These are phyloP conservation scores for Dentipellis fragilis DNA, from an alignment of 768 basidiomycete species.

Conservation along the genomic window DNA sequence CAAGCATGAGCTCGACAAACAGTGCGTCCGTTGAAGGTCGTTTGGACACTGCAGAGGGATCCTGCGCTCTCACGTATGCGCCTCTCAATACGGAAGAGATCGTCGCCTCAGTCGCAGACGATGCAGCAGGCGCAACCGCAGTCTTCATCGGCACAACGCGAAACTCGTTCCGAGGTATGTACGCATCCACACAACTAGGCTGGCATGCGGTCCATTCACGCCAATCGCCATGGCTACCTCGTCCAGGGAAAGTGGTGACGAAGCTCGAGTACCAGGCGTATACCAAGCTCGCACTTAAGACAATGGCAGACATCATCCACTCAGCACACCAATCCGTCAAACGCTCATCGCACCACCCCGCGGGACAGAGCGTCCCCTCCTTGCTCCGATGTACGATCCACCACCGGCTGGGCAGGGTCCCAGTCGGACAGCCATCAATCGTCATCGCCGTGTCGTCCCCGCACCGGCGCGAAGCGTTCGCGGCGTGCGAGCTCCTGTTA, in stretches of 20 bases:
- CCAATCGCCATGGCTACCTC: neutral
- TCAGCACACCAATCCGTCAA: conserved; percentile 31
- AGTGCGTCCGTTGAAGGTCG: conserved; percentile 32
- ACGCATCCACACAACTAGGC: neutral
- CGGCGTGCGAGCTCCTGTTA: conserved; percentile 72
- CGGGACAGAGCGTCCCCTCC: conserved; percentile 8
- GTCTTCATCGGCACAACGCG: conserved; percentile 82
- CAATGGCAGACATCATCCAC: conserved; percentile 51
- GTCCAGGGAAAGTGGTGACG: conserved; percentile 57
- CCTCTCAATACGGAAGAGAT: conserved; percentile 48
- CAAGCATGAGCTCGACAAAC: conserved; percentile 2
- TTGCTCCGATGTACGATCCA: conserved; percentile 54
- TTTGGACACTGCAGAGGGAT: conserved; percentile 34
- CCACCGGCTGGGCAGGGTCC: conserved; percentile 71
- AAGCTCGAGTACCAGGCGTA: conserved; percentile 79
- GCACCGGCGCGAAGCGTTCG: conserved; percentile 75
- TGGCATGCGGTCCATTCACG: neutral
- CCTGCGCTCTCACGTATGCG: conserved; percentile 49
- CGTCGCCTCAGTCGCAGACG: conserved; percentile 50
- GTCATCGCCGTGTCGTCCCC: conserved; percentile 80
- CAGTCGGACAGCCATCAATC: conserved; percentile 73
- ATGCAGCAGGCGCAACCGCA: conserved; percentile 61
- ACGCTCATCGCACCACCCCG: conserved; percentile 27
- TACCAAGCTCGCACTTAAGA: conserved; percentile 70
- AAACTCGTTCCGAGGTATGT: conserved; percentile 70